Evolutionary conservation across 2,329 filamentous ascomycete species (phyloP).

Genomic region (Verticillium tricorpus): DNA sequence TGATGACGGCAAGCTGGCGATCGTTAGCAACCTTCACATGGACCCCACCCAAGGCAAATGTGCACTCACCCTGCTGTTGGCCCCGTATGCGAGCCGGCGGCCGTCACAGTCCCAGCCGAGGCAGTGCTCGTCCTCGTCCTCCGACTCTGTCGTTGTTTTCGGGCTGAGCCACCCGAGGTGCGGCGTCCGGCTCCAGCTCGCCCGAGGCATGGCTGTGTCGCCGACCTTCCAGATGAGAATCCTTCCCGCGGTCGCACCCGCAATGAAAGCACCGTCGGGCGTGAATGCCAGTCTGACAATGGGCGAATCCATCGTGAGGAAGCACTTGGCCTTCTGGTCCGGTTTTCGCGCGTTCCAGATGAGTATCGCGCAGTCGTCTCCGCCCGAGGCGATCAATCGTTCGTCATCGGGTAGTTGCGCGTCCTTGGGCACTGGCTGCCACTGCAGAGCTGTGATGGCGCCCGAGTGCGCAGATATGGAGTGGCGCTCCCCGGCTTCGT

Average conservation of each 20-base stretch:
- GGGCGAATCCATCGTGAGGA: constrained; percentile 55
- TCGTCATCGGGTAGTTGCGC: constrained; percentile 35
- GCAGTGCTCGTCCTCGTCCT: constrained; percentile 58
- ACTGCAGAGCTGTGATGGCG: constrained; percentile 52
- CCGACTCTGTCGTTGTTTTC: constrained; percentile 44
- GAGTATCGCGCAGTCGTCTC: constrained; percentile 57
- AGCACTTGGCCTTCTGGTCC: constrained; percentile 50
- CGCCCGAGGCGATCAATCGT: constrained; percentile 55
- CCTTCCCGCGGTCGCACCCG: constrained; percentile 53
- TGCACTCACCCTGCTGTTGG: constrained; percentile 54
- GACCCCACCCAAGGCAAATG: neutral
- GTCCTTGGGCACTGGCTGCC: constrained; percentile 47
- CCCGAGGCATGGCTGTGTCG: constrained; percentile 52
- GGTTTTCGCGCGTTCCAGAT: constrained; percentile 56
- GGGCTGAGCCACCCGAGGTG: constrained; percentile 57
- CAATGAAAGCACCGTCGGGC: constrained; percentile 59
- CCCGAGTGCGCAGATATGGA: constrained; percentile 57
- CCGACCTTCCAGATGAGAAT: constrained; percentile 64
- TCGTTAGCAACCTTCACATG: neutral
- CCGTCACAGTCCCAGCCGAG: constrained; percentile 59
- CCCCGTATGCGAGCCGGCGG: constrained; percentile 58
- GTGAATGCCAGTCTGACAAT: constrained; percentile 58
- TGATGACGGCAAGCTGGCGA: constrained; percentile 45
- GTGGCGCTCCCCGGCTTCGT: constrained; percentile 46
- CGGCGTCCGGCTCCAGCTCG: constrained; percentile 52